These are phyloP conservation scores for Tulasnella sp. DNA, from an alignment of 768 basidiomycete genomes.

Conservation along the genomic window DNA sequence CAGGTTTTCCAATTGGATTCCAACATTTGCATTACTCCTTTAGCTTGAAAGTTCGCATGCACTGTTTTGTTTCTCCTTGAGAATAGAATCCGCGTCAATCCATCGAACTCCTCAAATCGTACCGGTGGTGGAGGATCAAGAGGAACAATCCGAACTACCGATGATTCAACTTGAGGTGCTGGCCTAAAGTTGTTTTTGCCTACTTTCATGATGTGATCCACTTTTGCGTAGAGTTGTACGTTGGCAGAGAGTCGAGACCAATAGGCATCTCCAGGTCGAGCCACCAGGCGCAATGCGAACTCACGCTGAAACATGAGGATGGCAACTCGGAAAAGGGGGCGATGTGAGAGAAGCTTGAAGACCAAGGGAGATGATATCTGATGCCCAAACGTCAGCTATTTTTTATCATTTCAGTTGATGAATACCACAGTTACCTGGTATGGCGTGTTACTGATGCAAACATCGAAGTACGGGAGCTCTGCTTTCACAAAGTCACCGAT, in stretches of 20 bases:
- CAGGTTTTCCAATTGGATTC: conserved; percentile 89
- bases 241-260: conserved; percentile 96
- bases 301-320: conserved; percentile 99
- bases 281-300: conserved; percentile 86
- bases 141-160: conserved; percentile 82
- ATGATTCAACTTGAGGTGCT: conserved; percentile 86
- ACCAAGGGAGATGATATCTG: conserved; percentile 91
- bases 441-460: conserved; percentile 97
- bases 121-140: conserved; percentile 92
- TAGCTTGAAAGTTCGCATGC: conserved; percentile 77
- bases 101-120: conserved; percentile 95
- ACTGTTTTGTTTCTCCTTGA: conserved; percentile 80
- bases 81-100: conserved; percentile 82
- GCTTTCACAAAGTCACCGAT: conserved; percentile 98
- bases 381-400: not conserved
- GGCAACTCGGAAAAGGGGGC: conserved; percentile 83
- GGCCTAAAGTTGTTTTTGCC: conserved; percentile 96
- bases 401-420: not conserved
- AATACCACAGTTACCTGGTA: conserved; percentile 49
- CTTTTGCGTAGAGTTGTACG: conserved; percentile 93
- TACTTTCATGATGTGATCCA: conserved; percentile 92
- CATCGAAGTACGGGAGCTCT: conserved; percentile 96
- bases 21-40: conserved; percentile 88
- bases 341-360: conserved; percentile 91
- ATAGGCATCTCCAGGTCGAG: conserved; percentile 63